These are phyloP conservation scores for Phytophthora agathidicida DNA, from an alignment of 352 stramenopile genomes.

Conservation along the genomic window DNA sequence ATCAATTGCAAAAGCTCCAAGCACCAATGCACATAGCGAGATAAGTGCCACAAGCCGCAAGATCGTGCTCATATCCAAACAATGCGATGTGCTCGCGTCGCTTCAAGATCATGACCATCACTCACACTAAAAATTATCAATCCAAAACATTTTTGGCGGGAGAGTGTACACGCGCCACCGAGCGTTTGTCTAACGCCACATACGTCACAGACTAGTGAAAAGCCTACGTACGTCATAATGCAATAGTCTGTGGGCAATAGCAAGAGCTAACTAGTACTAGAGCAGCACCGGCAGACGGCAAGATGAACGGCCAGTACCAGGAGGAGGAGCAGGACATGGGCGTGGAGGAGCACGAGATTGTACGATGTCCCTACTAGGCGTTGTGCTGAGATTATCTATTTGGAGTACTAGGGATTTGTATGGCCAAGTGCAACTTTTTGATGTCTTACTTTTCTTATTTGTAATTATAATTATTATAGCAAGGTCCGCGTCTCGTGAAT, in stretches of 20 bases:
- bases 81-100: not conserved
- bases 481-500: conserved; percentile 86
- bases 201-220: not conserved
- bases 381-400: not conserved
- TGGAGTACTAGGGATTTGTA: conserved; percentile 19
- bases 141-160: conserved; percentile 21
- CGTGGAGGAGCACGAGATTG: conserved; percentile 54
- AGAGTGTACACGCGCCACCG: conserved; percentile 19
- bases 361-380: conserved; percentile 2
- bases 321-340: conserved; percentile 49
- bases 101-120: conserved; percentile 29
- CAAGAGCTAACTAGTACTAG: not conserved
- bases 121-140: too few relatives aligned
- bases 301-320: conserved; percentile 46
- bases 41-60: not conserved
- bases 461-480: conserved; percentile 17
- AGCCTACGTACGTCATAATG: not conserved
- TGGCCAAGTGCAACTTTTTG: conserved; percentile 31
- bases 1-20: not conserved
- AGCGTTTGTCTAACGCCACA: not conserved
- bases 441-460: conserved; percentile 8
- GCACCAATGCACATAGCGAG: not conserved
- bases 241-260: not conserved
- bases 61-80: not conserved
- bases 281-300: not conserved